These are phyloP conservation scores for Cucumis hystrix DNA, from an alignment of 306 rosid genomes.

Conservation along the genomic window DNA sequence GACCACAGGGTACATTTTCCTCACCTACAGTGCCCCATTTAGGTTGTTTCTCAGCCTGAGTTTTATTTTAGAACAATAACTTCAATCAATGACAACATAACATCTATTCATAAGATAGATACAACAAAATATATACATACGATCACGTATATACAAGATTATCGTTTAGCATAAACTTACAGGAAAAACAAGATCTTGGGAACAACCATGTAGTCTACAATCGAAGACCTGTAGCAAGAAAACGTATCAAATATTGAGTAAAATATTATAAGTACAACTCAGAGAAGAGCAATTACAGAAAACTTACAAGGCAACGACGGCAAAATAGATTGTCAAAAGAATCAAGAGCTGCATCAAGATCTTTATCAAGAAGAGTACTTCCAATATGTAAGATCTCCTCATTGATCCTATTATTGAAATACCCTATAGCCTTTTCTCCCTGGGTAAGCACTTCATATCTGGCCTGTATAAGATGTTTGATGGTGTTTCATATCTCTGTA, in stretches of 20 bases:
- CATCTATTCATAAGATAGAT: not conserved
- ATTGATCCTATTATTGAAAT: slow-evolving; percentile 33
- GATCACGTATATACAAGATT: not conserved
- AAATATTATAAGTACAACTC: not conserved
- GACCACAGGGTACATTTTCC: slow-evolving; percentile 67
- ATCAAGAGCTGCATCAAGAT: slow-evolving; percentile 94
- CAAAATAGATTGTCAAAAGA: slow-evolving; percentile 97
- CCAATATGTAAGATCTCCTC: slow-evolving; percentile 43
- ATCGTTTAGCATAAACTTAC: slow-evolving; percentile 32
- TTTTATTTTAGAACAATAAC: not conserved
- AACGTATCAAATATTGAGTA: not conserved
- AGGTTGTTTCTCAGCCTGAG: slow-evolving; percentile 85
- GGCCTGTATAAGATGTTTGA: slow-evolving; percentile 98
- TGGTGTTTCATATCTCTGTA: slow-evolving; percentile 90
- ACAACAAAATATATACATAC: not conserved
- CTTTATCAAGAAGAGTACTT: slow-evolving; percentile 69
- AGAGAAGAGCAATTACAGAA: slow-evolving; percentile 3
- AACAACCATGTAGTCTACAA: slow-evolving; percentile 96
- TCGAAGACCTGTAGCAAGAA: slow-evolving; percentile 61
- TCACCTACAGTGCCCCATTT: slow-evolving; percentile 37
- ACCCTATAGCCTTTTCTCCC: slow-evolving; percentile 40
- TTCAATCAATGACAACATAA: not conserved
- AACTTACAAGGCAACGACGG: slow-evolving; percentile 86
- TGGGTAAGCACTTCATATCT: slow-evolving; percentile 51
- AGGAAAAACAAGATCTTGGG: slow-evolving; percentile 96